A percentile compares a stretch with the other conserved stretches of the same genome.
Conservation (phyloP, 768 basidiomycete genomes). For the Gelatoporia subvermispora region DNA sequence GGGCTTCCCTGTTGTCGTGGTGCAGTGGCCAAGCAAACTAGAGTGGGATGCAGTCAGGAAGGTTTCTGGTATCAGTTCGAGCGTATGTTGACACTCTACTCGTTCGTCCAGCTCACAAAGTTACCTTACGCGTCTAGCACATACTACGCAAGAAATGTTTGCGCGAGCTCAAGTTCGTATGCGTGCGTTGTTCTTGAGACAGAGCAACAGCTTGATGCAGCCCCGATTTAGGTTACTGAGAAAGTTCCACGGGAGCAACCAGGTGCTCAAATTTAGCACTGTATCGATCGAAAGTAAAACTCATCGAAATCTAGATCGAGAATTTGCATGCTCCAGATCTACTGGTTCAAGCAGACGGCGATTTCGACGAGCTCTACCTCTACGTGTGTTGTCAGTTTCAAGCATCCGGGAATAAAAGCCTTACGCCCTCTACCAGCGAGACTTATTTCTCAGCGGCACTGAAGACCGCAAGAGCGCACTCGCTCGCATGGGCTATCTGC, state of each 20-base stretch:
- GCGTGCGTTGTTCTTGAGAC: not conserved
- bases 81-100: constrained; percentile 40
- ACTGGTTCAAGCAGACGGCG: constrained; percentile 84
- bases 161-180: constrained; percentile 81
- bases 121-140: constrained; percentile 40
- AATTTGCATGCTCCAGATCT: constrained; percentile 98
- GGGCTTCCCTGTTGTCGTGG: constrained; percentile 88
- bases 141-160: constrained; percentile 96
- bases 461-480: not conserved
- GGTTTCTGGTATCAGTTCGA: constrained; percentile 90
- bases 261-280: constrained; percentile 46
- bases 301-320: constrained; percentile 59
- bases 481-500: constrained; percentile 50
- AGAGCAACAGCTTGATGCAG: constrained; percentile 5
- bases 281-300: constrained; percentile 1
- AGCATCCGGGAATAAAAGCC: too few species aligned
- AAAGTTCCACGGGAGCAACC: constrained; percentile 99
- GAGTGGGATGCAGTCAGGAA: constrained; percentile 95
- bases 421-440: too few species aligned
- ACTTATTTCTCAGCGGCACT: too few species aligned
- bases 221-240: constrained; percentile 65
- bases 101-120: too few species aligned
- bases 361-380: constrained; percentile 95
- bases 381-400: constrained; percentile 48
- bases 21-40: constrained; percentile 74